Base-by-base conservation (phyloP, 2,329 filamentous ascomycete species). In the Dactylella cylindrospora region DNA sequence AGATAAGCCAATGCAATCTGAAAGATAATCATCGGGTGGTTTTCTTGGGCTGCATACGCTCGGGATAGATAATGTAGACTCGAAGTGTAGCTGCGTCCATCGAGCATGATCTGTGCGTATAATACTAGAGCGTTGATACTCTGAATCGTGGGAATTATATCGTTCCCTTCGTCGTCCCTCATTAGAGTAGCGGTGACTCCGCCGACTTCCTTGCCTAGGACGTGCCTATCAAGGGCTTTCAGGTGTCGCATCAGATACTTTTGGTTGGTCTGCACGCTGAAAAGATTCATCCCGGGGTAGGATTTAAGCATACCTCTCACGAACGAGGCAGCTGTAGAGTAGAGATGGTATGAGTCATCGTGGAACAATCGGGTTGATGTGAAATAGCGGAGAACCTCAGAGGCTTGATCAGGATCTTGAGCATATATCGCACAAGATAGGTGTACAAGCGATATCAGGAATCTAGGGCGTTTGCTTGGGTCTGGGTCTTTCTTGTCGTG, bases 181-280 rank as follows among this genome's bases (percentile, higher is more conserved):
- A 65, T 62, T 10, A 68, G 61, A 5, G 68, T 28, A 9, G 64
- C 65, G 15, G 52, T 66, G 2, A 68, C 68, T 4, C 67, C 67
- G 9, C 64, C 57, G 32, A 77, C 74, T 10, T 78, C 74, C 10
- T 79, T 76, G 2, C 77, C 75, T 2, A 74, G 76, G 36, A 85
- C 76, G 2, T 86, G 77, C 65, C 80, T 85, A 72, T 98, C 93
- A 76, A 95, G 87, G 2, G 84, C 83, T 72, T 95, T 94, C 73
- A 98, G 88, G 73, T 95, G 89, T 3, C 93, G 84, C 55, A 96
- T 78, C 69, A 97, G 84, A 70, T 88, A 95, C 72, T 97, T 97
- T 72, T 95, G 90, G 15, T 70, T 69, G 9, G 68, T 68, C 22
- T 68, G 68, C 29, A 67, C 65, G 51, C 68, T 67, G 55, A 69